Evolutionary conservation across 176 grass and related monocot genomes (phyloP).

Genomic region (Dendrocalamus sinicus): DNA sequence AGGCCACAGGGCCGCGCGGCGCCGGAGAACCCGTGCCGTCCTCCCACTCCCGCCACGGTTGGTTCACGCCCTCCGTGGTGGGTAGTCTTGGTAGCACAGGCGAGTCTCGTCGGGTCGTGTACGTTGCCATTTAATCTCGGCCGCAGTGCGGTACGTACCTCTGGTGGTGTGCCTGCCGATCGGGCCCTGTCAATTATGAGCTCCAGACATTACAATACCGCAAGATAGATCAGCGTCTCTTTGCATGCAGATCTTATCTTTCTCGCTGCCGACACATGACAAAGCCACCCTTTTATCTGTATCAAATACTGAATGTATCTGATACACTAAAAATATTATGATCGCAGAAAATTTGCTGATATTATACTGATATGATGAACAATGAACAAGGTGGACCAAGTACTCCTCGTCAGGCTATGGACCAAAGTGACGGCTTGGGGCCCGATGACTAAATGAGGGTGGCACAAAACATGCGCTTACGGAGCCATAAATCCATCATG

Average conservation of each 20-base stretch:
- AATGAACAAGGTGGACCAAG: neutral
- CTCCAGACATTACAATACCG: neutral
- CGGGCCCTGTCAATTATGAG: conserved; percentile 9
- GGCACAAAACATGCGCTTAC: neutral
- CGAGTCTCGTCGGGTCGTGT: neutral
- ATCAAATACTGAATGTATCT: neutral
- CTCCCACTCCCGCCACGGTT: neutral
- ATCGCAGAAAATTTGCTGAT: neutral
- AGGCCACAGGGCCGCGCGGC: neutral
- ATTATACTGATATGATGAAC: neutral
- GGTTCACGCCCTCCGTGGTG: conserved; percentile 23
- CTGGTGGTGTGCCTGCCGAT: neutral
- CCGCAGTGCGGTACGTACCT: neutral
- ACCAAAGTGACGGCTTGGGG: conserved; percentile 25
- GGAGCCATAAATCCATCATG: neutral
- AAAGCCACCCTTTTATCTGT: neutral
- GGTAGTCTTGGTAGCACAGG: neutral
- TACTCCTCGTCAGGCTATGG: neutral
- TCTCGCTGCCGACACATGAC: neutral
- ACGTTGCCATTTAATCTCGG: conserved; percentile 7
- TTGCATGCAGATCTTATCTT: neutral
- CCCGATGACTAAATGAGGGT: conserved; percentile 11
- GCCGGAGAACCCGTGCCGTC: conserved; percentile 21
- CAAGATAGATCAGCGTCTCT: neutral
- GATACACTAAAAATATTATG: neutral